phyloP scores from a whole-genome alignment of 345 rosid genomes.

The Boechera retrofracta region DNA sequence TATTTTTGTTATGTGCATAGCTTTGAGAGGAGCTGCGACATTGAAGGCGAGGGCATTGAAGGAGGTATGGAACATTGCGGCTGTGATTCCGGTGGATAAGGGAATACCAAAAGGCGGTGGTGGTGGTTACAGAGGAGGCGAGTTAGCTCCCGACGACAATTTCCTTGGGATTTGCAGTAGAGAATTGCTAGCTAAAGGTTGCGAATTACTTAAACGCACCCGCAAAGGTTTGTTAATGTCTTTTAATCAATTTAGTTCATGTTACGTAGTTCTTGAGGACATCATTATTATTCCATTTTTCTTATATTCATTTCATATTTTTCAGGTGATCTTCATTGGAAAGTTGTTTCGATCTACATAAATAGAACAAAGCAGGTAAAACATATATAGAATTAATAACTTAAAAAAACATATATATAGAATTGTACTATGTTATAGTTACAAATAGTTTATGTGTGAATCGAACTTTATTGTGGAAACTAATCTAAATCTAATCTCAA shows the following conservation, averaged over 20 bases:
- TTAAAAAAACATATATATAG: neutral
- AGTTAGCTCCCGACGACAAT: conserved; percentile 74
- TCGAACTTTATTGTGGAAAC: conserved; percentile 8
- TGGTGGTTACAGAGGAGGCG: conserved; percentile 60
- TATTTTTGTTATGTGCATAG: conserved; percentile 43
- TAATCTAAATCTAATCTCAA: neutral
- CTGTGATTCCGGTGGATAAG: conserved; percentile 89
- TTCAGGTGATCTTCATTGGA: conserved; percentile 98
- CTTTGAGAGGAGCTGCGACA: conserved; percentile 92
- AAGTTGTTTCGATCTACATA: conserved; percentile 85
- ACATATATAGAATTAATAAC: too few relatives aligned
- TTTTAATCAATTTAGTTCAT: conserved; percentile 1
- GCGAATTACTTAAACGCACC: conserved; percentile 94
- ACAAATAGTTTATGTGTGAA: neutral
- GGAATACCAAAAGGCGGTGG: conserved; percentile 50
- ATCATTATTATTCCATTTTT: neutral
- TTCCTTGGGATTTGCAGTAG: conserved; percentile 80
- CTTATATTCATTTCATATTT: conserved; percentile 8
- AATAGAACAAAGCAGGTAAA: conserved; percentile 83
- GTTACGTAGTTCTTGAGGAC: conserved; percentile 13
- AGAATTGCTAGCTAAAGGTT: conserved; percentile 91
- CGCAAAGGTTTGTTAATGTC: conserved; percentile 70
- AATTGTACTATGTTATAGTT: neutral
- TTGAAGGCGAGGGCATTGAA: conserved; percentile 89
- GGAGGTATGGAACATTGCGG: conserved; percentile 96